Percentiles rank a stretch among this genome's conserved stretches.
Evolutionary conservation across 2,329 filamentous ascomycete genomes (phyloP).

Genomic region (Exophiala mesophila): DNA sequence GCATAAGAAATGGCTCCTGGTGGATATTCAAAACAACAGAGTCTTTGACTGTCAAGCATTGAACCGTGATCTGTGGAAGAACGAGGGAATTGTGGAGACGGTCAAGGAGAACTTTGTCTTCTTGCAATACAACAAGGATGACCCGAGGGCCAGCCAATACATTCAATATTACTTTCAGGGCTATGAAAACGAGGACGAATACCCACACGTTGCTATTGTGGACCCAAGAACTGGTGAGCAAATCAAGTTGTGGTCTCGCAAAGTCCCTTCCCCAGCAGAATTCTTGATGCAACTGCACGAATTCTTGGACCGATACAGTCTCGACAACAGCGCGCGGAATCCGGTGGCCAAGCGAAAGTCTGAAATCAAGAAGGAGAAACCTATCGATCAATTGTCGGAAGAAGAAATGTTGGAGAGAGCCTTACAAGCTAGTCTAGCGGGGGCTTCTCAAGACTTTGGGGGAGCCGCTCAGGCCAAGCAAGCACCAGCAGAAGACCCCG

Average conservation of each 20-base stretch:
- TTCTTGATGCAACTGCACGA: constrained; percentile 90
- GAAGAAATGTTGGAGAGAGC: constrained; percentile 97
- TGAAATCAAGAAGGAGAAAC: constrained; percentile 63
- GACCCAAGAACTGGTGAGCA: constrained; percentile 95
- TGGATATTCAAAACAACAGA: constrained; percentile 89
- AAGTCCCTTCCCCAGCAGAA: constrained; percentile 67
- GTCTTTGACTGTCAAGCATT: constrained; percentile 92
- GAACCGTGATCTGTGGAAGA: constrained; percentile 96
- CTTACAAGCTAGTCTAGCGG: constrained; percentile 76
- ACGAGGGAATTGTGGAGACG: constrained; percentile 69
- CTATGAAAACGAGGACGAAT: constrained; percentile 79
- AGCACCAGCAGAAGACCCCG: constrained; percentile 64
- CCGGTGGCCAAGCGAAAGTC: constrained; percentile 76
- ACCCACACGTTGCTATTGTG: constrained; percentile 92
- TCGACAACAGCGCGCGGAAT: constrained; percentile 84
- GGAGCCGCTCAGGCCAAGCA: constrained; percentile 27
- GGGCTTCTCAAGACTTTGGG: constrained; percentile 33
- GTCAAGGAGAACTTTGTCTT: constrained; percentile 92
- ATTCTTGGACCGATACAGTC: constrained; percentile 94
- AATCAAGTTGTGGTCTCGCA: constrained; percentile 90
- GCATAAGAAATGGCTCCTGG: constrained; percentile 86
- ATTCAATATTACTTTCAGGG: constrained; percentile 83
- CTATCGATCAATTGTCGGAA: constrained; percentile 86
- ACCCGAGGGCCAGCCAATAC: constrained; percentile 72
- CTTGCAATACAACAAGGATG: constrained; percentile 86